Percentiles rank a stretch among this genome's conserved stretches.
Evolutionary conservation across 1,139 yeast genomes (phyloP).

Genomic region (Geotrichum bryndzae): DNA sequence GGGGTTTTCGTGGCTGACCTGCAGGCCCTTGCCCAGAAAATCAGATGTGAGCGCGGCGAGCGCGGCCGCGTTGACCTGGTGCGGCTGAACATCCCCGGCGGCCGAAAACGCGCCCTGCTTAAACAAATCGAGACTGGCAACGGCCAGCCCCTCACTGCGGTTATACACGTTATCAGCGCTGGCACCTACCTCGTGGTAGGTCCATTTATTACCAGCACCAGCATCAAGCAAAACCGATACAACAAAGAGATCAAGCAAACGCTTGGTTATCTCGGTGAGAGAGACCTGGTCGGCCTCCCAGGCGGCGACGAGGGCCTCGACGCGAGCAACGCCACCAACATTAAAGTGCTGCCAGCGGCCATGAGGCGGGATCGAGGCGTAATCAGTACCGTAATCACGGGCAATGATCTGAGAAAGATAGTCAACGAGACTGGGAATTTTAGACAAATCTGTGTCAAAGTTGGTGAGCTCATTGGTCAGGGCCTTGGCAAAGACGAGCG

Average conservation of each 20-base stretch:
- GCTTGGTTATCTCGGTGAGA: slow-evolving; percentile 43
- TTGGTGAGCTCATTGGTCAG: slow-evolving; percentile 37
- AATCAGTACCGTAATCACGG: slow-evolving; percentile 40
- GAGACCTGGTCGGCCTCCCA: slow-evolving; percentile 35
- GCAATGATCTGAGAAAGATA: slow-evolving; percentile 40
- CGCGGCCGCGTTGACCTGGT: slow-evolving; percentile 40
- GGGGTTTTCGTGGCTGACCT: slow-evolving; percentile 41
- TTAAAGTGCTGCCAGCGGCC: slow-evolving; percentile 61
- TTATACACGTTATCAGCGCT: slow-evolving; percentile 28
- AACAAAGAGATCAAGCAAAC: slow-evolving; percentile 49
- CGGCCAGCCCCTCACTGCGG: slow-evolving; percentile 57
- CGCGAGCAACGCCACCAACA: slow-evolving; percentile 42
- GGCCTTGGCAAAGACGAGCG: slow-evolving; percentile 40
- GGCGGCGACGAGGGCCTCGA: slow-evolving; percentile 38
- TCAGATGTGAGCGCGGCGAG: slow-evolving; percentile 14
- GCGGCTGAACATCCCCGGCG: slow-evolving; percentile 28
- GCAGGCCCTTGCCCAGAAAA: slow-evolving; percentile 41
- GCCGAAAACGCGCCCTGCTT: slow-evolving; percentile 43
- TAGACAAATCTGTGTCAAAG: slow-evolving; percentile 42
- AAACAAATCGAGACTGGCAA: slow-evolving; percentile 52
- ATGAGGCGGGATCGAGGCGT: slow-evolving; percentile 49
- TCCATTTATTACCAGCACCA: slow-evolving; percentile 56
- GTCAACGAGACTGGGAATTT: slow-evolving; percentile 40
- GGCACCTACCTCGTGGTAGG: slow-evolving; percentile 36
- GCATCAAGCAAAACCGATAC: slow-evolving; percentile 57